Evolutionary conservation across 495 filamentous ascomycete species (phyloP).

Genomic region (Aspergillus incahuasiensis): DNA sequence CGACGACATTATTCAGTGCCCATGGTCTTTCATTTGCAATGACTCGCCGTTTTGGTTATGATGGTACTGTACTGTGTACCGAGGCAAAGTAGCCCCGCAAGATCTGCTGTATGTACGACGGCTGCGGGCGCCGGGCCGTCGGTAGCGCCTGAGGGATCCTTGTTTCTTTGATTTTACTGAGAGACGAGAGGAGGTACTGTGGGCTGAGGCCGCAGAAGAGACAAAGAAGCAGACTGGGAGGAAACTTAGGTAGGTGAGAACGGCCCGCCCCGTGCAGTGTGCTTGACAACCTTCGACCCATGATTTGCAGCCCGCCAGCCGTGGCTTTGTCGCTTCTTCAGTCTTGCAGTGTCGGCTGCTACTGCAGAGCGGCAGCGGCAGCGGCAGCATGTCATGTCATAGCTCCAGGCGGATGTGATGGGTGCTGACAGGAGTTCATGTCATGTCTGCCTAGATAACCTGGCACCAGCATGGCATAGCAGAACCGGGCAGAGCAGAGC

Average conservation of each 20-base stretch:
- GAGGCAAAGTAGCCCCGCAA: conserved; percentile 15
- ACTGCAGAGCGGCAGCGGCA: background rate
- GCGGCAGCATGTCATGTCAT: background rate
- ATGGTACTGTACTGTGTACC: background rate
- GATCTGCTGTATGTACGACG: conserved; percentile 27
- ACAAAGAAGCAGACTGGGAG: background rate
- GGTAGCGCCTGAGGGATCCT: conserved; percentile 15
- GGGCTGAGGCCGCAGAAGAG: background rate
- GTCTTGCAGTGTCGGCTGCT: background rate
- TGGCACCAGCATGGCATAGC: conserved; percentile 2
- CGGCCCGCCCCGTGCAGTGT: conserved; percentile 24
- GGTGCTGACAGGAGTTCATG: conserved; percentile 6
- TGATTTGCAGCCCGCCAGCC: background rate
- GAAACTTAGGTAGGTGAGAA: conserved; percentile 5
- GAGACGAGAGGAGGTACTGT: background rate
- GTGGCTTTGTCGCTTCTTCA: conserved; percentile 3
- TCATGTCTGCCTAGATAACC: conserved; percentile 1
- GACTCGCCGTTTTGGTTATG: background rate
- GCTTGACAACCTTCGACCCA: conserved; percentile 10
- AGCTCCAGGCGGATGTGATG: background rate
- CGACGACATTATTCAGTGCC: background rate
- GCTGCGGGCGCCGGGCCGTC: conserved; percentile 27
- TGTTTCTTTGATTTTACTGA: background rate
- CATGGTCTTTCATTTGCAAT: background rate
- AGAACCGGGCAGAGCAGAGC: background rate